These are phyloP conservation scores for Kingdonia uniflora DNA, from an alignment of 164 flowering plant species.

Conservation along the genomic window DNA sequence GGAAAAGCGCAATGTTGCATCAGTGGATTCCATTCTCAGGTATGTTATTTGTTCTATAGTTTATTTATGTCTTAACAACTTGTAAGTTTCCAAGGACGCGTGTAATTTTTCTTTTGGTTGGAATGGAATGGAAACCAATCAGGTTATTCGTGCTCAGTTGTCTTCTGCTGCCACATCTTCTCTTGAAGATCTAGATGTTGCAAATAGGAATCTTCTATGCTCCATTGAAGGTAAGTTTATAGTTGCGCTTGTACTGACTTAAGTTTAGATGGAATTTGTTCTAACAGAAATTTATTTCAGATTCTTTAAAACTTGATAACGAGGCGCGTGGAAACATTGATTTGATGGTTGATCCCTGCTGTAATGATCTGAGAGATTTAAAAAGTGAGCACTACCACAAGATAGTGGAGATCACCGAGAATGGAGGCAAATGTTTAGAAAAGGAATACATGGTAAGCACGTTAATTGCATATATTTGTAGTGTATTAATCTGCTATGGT, in stretches of 20 bases:
- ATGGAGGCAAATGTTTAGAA: slow-evolving; percentile 76
- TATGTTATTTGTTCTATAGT: slow-evolving; percentile 16
- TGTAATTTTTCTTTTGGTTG: slow-evolving; percentile 16
- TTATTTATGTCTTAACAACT: neutral
- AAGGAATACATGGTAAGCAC: slow-evolving; percentile 70
- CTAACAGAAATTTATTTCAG: slow-evolving; percentile 27
- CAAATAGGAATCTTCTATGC: slow-evolving; percentile 51
- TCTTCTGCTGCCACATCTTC: slow-evolving; percentile 74
- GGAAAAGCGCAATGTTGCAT: slow-evolving; percentile 65
- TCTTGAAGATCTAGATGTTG: slow-evolving; percentile 60
- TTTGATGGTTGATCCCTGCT: slow-evolving; percentile 75
- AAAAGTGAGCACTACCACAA: slow-evolving; percentile 78
- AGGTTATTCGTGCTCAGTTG: slow-evolving; percentile 41
- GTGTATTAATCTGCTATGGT: too few relatives aligned
- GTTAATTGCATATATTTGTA: too few relatives aligned
- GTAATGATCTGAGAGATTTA: slow-evolving; percentile 64
- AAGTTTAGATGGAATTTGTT: neutral
- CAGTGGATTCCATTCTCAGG: slow-evolving; percentile 73
- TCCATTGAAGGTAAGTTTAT: slow-evolving; percentile 64
- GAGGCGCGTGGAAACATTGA: slow-evolving; percentile 76
- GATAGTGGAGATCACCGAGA: slow-evolving; percentile 74
- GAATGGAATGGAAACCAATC: slow-evolving; percentile 73
- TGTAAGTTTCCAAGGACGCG: neutral
- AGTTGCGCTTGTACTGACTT: neutral
- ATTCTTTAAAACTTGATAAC: slow-evolving; percentile 81